Base-by-base conservation (phyloP, 1,139 yeast genomes). In the Starmera stellimalicola region DNA sequence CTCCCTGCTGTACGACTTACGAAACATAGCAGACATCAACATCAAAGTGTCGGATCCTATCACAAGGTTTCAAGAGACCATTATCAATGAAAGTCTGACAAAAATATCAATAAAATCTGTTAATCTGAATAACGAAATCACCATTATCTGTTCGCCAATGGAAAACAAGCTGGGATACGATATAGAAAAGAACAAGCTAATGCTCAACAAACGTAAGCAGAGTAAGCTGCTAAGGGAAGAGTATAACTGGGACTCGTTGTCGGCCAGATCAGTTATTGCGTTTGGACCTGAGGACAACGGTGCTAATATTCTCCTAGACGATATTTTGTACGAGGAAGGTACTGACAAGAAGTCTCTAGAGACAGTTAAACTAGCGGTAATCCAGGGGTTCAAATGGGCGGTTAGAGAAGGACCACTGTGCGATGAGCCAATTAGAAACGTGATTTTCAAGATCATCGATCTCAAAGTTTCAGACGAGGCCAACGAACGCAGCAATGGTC, bases 351-450 rank as follows among this genome's bases (percentile, higher is more conserved):
- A 57, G 14, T 39, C 63, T n/a, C 52, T 85, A 16, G 43, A 50
- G 3, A 39, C 63, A 1, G 62, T 70, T 17, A 77, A 73, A 40
- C 74, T 70, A 5, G 61, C 75, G 1, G 65, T 91, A 1, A 58
- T 64, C 6, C 77, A 77, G 43, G 98, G 97, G 0, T 91, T 88
- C 56, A 70, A 71, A 47, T 84, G 95, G 94, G 78, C 82, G 8
- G 66, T 73, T 0, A 65, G 75, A 36, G 95, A 85, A 47, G 98
- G 98, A 0, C 98, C 98, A 0, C 60, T 93, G 18, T 77, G 94
- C 42, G 94, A 82, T 39, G 96, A 87, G 51, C 80, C 84, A 0
- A 67, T 93, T 3, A 62, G 84, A 36, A 71, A 77, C 37, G 75
- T 81, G 5, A 76, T 73, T 43, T 85, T 91, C 57, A 75, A 74